Base-by-base conservation (phyloP, 2,329 filamentous ascomycete species). In the Fusarium fracticaudum region DNA sequence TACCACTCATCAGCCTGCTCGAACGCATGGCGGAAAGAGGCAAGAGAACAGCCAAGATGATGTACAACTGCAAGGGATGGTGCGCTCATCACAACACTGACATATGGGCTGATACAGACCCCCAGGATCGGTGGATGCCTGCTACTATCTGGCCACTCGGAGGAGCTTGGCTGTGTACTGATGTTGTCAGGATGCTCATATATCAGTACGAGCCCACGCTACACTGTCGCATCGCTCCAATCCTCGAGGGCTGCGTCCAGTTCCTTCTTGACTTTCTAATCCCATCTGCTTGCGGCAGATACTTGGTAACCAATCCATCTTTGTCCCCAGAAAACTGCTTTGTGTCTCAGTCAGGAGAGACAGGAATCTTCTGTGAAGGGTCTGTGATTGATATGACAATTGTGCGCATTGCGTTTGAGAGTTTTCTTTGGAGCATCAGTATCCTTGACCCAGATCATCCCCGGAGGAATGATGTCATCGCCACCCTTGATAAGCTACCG, bases 181-280 rank as follows among this genome's bases (percentile, higher is more conserved):
- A 78, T 5, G 60, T 77, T 3, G 64, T 77, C 22, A 79, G 78
- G 24, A 77, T 76, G 57, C 61, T 79, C 15, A 67, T 70, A 15
- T 79, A 72, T 53, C 71, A 72, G 29, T 76, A 75, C 17, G 71
- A 78, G 14, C 37, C 40, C 4, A 40, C 64, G 3, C 44, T 79
- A 1, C 76, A 77, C 10, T 38, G 53, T 24, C 71, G 76, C 33
- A 48, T 80, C 3, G 69, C 76, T 11, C 82, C 82, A 0, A 67
- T 83, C 4, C 78, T 86, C 1, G 73, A 81, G 24, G 80, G 79
- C 6, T 81, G 80, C 33, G 75, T 81, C 6, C 67, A 79, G 13
- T 85, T 86, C 64, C 80, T 83, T 9, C 76, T 82, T 11, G 83
- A 84, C 54, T 85, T 83, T 65, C 71, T 84, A 1, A 78, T 84